Conservation (phyloP, 768 basidiomycete genomes). For the Hemileccinum rubropunctum region DNA sequence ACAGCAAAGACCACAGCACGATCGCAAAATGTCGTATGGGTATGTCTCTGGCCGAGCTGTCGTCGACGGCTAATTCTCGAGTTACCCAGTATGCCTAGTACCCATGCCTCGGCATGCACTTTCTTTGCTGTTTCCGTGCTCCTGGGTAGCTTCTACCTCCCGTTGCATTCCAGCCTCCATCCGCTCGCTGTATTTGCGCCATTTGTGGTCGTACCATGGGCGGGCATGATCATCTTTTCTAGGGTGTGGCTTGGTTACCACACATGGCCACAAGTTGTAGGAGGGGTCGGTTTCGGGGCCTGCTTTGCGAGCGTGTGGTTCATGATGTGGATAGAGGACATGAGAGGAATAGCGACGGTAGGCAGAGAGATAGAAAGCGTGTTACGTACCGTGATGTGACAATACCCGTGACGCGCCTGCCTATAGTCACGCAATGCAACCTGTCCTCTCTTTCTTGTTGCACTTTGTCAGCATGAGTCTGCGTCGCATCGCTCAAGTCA, state of each 20-base stretch:
- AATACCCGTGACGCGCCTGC: slow-evolving; percentile 22
- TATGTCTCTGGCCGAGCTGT: slow-evolving; percentile 31
- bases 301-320: slow-evolving; percentile 57
- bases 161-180: slow-evolving; percentile 55
- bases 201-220: slow-evolving; percentile 54
- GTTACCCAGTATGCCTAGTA: slow-evolving; percentile 74
- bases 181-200: slow-evolving; percentile 33
- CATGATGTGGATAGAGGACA: slow-evolving; percentile 45
- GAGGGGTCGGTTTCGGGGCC: slow-evolving; percentile 55
- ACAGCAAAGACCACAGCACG: slow-evolving; percentile 57
- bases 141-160: slow-evolving; percentile 56
- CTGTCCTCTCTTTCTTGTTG: slow-evolving; percentile 2
- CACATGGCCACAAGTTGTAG: slow-evolving; percentile 65
- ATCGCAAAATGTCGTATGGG: slow-evolving; percentile 65
- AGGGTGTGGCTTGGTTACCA: slow-evolving; percentile 78
- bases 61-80: neutral
- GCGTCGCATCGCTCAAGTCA: slow-evolving; percentile 54
- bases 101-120: slow-evolving; percentile 68
- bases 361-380: slow-evolving; percentile 13
- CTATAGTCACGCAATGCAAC: slow-evolving; percentile 15
- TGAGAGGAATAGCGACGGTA: slow-evolving; percentile 19
- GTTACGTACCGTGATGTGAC: slow-evolving; percentile 26
- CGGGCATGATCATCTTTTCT: slow-evolving; percentile 54
- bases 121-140: slow-evolving; percentile 62
- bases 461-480: slow-evolving; percentile 42